A percentile compares a stretch with the other conserved stretches of the same genome.
phyloP scores from a whole-genome alignment of 441 rosid genomes.

The Corymbia citriodora region DNA sequence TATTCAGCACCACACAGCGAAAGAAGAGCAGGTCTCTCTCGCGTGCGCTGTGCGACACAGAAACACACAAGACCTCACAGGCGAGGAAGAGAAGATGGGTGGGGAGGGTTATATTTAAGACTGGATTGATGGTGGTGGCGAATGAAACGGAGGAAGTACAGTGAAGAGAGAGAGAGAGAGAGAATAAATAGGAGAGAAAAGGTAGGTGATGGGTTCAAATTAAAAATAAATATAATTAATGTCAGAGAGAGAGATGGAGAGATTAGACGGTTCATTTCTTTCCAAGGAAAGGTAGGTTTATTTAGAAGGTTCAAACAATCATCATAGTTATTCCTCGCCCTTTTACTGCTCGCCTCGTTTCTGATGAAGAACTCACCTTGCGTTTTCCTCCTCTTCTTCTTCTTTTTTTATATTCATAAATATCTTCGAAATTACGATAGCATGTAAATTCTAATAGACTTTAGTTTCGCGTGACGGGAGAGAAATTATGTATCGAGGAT shows the following conservation, averaged over 20 bases:
- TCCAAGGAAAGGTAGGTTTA: neutral
- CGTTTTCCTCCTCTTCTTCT: neutral
- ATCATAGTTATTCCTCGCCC: neutral
- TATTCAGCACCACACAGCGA: neutral
- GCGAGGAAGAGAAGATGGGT: neutral
- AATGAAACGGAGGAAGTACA: neutral
- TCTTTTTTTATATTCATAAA: neutral
- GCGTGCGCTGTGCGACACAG: neutral
- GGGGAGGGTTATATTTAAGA: neutral
- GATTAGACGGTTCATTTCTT: neutral
- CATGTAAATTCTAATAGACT: neutral
- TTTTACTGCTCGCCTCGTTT: neutral
- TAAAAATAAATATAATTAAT: neutral
- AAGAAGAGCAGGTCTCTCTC: neutral
- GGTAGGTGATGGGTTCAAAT: neutral
- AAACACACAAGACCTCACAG: neutral
- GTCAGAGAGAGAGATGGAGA: neutral
- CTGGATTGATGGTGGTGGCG: neutral
- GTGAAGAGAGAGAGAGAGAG: neutral
- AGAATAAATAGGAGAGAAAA: neutral
- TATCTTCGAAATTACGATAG: neutral
- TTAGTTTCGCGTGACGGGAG: too few species aligned
- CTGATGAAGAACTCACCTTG: neutral
- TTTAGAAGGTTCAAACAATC: neutral
- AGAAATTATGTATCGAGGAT: too few species aligned